Percentiles rank a stretch among this genome's conserved stretches.
These are phyloP conservation scores for Naganishia kalamii DNA, from an alignment of 768 basidiomycete genomes.

Conservation along the genomic window DNA sequence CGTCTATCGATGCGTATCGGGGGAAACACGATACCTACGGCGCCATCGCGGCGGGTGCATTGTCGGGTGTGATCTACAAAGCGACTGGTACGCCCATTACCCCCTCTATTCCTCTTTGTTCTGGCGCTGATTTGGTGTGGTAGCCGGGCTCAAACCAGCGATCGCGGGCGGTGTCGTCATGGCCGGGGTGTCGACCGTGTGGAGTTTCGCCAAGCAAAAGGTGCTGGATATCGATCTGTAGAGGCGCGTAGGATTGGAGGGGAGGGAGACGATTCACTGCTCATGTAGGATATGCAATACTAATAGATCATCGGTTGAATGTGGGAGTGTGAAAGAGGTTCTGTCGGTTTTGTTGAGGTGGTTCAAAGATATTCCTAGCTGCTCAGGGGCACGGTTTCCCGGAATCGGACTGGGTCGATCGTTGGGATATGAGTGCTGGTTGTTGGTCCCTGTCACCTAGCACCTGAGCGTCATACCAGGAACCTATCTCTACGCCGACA, in stretches of 20 bases:
- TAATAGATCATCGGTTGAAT: too few relatives aligned
- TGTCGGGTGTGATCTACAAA: constrained; percentile 87
- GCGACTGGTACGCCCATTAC: constrained; percentile 70
- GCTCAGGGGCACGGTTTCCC: too few relatives aligned
- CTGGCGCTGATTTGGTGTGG: constrained; percentile 29
- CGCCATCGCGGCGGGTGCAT: constrained; percentile 82
- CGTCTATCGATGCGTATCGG: constrained; percentile 77
- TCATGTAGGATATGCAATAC: too few relatives aligned
- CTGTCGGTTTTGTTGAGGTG: too few relatives aligned
- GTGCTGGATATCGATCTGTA: constrained; percentile 47
- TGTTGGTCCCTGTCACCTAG: too few relatives aligned
- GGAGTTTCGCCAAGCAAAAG: constrained; percentile 89
- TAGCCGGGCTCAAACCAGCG: constrained; percentile 88
- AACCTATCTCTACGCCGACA: too few relatives aligned
- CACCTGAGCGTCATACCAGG: too few relatives aligned
- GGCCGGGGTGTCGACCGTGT: constrained; percentile 81
- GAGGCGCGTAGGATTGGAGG: not conserved
- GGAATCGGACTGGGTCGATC: too few relatives aligned
- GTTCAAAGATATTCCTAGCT: too few relatives aligned
- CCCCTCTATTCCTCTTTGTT: constrained; percentile 35
- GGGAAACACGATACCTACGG: constrained; percentile 87
- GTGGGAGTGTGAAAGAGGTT: too few relatives aligned
- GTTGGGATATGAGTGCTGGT: too few relatives aligned
- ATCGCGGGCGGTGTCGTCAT: constrained; percentile 81
- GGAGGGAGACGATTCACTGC: not conserved